These are phyloP conservation scores for Dryas alaskensis DNA, from an alignment of 306 rosid species.

Conservation along the genomic window DNA sequence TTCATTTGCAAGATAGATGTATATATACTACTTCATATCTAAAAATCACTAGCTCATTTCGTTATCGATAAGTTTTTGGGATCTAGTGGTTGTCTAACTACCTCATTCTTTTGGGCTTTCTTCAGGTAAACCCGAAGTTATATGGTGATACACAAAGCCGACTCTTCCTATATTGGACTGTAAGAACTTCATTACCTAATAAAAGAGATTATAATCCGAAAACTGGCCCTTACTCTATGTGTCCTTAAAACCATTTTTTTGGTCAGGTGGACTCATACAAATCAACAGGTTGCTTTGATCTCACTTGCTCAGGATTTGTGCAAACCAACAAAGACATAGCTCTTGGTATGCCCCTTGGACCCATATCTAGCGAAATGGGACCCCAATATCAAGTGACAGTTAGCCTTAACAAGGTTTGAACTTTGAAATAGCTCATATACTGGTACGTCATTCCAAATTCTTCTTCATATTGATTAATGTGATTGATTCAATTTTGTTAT, in stretches of 20 bases:
- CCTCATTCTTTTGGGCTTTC: too few species aligned
- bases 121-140: conserved; percentile 57
- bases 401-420: conserved; percentile 41
- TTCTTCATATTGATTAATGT: not conserved
- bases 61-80: too few species aligned
- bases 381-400: conserved; percentile 33
- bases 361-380: conserved; percentile 26
- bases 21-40: too few species aligned
- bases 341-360: conserved; percentile 42
- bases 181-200: conserved; percentile 30
- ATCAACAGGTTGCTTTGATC: conserved; percentile 70
- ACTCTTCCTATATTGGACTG: conserved; percentile 55
- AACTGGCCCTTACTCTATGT: too few species aligned
- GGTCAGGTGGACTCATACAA: conserved; percentile 49
- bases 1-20: not conserved
- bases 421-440: not conserved
- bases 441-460: not conserved
- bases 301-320: conserved; percentile 58
- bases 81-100: too few species aligned
- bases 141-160: conserved; percentile 49
- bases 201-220: too few species aligned
- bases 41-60: too few species aligned
- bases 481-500: not conserved
- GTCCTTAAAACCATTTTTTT: not conserved
- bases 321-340: conserved; percentile 36